These are phyloP conservation scores for Odonthalia washingtoniensis DNA, from an alignment of 31 red algal species.

Conservation along the genomic window DNA sequence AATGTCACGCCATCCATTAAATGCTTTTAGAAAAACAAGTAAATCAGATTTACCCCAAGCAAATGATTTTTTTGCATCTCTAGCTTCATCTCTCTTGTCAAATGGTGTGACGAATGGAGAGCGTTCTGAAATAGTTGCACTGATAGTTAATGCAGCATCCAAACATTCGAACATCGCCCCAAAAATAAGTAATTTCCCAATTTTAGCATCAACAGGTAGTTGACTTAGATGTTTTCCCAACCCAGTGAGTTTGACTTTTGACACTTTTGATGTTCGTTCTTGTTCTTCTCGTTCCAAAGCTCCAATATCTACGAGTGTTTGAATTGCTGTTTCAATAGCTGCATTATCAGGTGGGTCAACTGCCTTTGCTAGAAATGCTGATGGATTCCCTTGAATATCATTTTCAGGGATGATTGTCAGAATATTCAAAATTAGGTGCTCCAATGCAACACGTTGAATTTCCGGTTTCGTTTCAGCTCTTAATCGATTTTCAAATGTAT, in stretches of 20 bases:
- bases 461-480: conserved; percentile 69
- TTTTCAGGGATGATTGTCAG: conserved; percentile 63
- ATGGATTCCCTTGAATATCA: conserved; percentile 48
- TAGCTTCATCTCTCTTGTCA: conserved; percentile 70
- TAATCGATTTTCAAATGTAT: conserved; percentile 81
- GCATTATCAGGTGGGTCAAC: conserved; percentile 70
- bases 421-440: conserved; percentile 72
- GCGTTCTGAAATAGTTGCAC: conserved; percentile 69
- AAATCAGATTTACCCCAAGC: conserved; percentile 78
- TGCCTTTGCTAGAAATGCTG: conserved; percentile 65
- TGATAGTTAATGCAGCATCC: conserved; percentile 77
- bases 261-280: not conserved
- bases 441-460: conserved; percentile 77
- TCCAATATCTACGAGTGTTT: conserved; percentile 67
- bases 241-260: conserved; percentile 62
- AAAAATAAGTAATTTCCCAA: conserved; percentile 90
- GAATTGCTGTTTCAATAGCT: conserved; percentile 60
- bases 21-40: conserved; percentile 65
- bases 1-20: conserved; percentile 72
- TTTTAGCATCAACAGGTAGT: conserved; percentile 85
- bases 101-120: conserved; percentile 79
- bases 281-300: conserved; percentile 33
- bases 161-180: conserved; percentile 73
- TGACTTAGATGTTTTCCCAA: conserved; percentile 77
- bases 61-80: conserved; percentile 61